Conservation (phyloP, 805 yeast genomes). For the Lipomyces orientalis region DNA sequence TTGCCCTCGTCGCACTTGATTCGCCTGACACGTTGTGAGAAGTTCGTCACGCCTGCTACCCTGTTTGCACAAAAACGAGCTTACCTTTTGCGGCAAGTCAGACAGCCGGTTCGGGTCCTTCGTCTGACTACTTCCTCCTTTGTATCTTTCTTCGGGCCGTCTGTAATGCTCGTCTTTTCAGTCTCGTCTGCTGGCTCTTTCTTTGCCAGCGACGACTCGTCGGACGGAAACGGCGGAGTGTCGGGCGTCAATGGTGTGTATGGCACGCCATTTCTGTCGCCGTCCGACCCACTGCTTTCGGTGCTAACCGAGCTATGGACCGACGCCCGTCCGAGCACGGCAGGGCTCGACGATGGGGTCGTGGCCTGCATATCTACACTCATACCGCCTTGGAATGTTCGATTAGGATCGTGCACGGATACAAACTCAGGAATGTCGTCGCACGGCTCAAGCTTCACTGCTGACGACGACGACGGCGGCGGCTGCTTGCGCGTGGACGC, state of each 20-base stretch:
- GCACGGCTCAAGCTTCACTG: background rate
- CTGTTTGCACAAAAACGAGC: background rate
- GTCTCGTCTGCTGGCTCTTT: background rate
- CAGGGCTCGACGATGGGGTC: background rate
- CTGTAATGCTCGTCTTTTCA: background rate
- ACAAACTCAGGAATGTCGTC: background rate
- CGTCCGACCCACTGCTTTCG: conserved; percentile 2
- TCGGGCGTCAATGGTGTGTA: conserved; percentile 16
- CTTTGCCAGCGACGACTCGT: background rate
- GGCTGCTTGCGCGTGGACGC: background rate
- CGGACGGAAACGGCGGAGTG: conserved; percentile 9
- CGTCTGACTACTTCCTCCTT: conserved; percentile 13
- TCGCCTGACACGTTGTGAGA: conserved; percentile 48
- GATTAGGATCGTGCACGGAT: background rate
- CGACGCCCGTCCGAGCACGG: background rate
- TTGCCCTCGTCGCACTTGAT: conserved; percentile 69
- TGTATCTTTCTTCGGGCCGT: background rate
- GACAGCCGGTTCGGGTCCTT: conserved; percentile 30
- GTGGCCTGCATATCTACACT: background rate
- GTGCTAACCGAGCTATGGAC: background rate
- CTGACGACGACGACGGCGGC: background rate
- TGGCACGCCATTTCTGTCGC: background rate
- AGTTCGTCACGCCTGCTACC: background rate
- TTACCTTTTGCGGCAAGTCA: conserved; percentile 28
- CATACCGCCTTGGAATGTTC: background rate